Conservation (phyloP, 1,139 yeast species). For the Groenewaldozyma auringiensis region DNA sequence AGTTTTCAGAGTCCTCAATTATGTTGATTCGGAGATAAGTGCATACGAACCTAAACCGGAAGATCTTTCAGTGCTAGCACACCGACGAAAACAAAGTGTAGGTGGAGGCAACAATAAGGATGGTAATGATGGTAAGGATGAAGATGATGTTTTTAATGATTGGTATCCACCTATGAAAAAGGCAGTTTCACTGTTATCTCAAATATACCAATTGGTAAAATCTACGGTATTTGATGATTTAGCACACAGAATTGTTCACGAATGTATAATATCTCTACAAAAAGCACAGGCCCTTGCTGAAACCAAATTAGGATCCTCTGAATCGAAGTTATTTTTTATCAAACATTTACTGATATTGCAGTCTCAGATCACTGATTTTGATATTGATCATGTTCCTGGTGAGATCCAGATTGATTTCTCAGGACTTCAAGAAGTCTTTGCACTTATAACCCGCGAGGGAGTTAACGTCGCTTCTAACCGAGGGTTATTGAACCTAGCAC, state of each 20-base stretch:
- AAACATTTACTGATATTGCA: conserved; percentile 65
- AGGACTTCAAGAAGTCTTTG: conserved; percentile 49
- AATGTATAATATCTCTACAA: conserved; percentile 55
- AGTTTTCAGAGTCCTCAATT: conserved; percentile 68
- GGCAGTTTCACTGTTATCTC: conserved; percentile 64
- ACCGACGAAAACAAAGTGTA: conserved; percentile 26
- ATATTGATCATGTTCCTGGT: conserved; percentile 63
- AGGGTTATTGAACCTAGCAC: conserved; percentile 47
- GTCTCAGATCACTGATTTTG: conserved; percentile 68
- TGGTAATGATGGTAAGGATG: conserved; percentile 11
- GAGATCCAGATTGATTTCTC: conserved; percentile 77
- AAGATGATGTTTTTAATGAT: conserved; percentile 30
- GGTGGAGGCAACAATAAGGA: conserved; percentile 4
- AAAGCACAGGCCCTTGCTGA: conserved; percentile 42
- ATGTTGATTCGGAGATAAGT: conserved; percentile 59
- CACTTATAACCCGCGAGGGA: conserved; percentile 34
- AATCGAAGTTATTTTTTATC: conserved; percentile 59
- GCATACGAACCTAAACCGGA: conserved; percentile 59
- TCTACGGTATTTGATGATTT: conserved; percentile 75
- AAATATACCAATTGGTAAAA: conserved; percentile 71
- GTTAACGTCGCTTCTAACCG: conserved; percentile 31
- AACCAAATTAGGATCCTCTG: conserved; percentile 40
- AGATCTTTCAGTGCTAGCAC: conserved; percentile 50
- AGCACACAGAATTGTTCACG: conserved; percentile 81
- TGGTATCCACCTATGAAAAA: conserved; percentile 70